A percentile compares a stretch with the other conserved stretches of the same genome.
phyloP scores from a whole-genome alignment of 2,329 filamentous ascomycete genomes.

The Aspergillus neotritici region DNA sequence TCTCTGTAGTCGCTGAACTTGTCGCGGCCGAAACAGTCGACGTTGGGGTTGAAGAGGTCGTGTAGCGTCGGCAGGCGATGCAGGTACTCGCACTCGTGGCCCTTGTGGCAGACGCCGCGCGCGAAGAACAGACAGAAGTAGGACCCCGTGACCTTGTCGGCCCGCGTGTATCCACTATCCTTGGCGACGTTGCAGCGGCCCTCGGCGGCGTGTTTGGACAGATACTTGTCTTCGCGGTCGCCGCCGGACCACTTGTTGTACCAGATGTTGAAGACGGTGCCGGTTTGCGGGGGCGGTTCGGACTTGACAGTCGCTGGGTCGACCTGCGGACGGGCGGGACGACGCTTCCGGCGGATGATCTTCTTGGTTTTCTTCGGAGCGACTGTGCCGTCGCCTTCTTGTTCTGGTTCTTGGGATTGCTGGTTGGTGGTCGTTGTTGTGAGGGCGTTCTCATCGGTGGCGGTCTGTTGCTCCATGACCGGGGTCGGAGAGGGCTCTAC shows the following conservation, averaged over 20 bases:
- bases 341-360: conserved; percentile 83
- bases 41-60: conserved; percentile 87
- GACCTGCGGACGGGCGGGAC: conserved; percentile 84
- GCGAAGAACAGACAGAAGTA: conserved; percentile 94
- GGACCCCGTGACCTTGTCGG: conserved; percentile 68
- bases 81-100: conserved; percentile 88
- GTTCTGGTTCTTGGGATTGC: conserved; percentile 13
- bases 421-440: conserved; percentile 4
- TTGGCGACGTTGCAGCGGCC: conserved; percentile 80
- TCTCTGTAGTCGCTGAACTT: conserved; percentile 90
- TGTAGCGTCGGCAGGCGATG: conserved; percentile 81
- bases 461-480: conserved; percentile 22
- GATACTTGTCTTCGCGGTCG: conserved; percentile 86
- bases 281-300: conserved; percentile 84
- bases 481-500: conserved; percentile 43
- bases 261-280: conserved; percentile 97
- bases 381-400: conserved; percentile 16
- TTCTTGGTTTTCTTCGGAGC: conserved; percentile 69
- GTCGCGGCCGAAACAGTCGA: conserved; percentile 92
- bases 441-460: conserved; percentile 16
- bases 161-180: conserved; percentile 73
- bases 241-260: conserved; percentile 98
- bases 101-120: conserved; percentile 65
- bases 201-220: conserved; percentile 73
- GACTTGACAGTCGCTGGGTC: conserved; percentile 77